These are phyloP conservation scores for Crepidotus variabilis DNA, from an alignment of 768 basidiomycete genomes.

Conservation along the genomic window DNA sequence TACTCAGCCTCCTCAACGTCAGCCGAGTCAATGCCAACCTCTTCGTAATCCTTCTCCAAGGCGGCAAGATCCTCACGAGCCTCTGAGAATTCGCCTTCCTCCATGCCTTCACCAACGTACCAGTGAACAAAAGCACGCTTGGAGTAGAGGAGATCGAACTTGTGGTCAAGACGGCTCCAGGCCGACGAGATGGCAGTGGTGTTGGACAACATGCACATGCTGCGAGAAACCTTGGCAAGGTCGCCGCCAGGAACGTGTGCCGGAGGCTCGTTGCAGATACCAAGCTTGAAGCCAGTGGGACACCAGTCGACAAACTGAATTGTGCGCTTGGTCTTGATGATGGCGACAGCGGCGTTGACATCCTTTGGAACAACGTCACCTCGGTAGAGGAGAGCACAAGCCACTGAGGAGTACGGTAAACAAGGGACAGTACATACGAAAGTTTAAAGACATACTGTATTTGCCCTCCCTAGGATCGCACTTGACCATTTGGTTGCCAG, in stretches of 20 bases:
- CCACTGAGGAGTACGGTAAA: slow-evolving; percentile 50
- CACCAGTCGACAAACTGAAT: slow-evolving; percentile 99
- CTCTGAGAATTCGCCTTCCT: slow-evolving; percentile 99
- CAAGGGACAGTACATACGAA: background rate
- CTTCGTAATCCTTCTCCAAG: slow-evolving; percentile 93
- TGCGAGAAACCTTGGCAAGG: slow-evolving; percentile 89
- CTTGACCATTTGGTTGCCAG: slow-evolving; percentile 92
- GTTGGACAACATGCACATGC: slow-evolving; percentile 96
- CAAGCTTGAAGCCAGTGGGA: slow-evolving; percentile 97
- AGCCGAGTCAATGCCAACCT: slow-evolving; percentile 77
- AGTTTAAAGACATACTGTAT: slow-evolving; percentile 67
- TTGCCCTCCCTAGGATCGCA: slow-evolving; percentile 98
- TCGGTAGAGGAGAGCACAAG: slow-evolving; percentile 88
- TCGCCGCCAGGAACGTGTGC: slow-evolving; percentile 92
- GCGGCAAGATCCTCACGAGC: slow-evolving; percentile 98
- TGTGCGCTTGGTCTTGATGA: slow-evolving; percentile 95
- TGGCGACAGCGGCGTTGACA: slow-evolving; percentile 86
- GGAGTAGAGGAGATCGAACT: slow-evolving; percentile 97
- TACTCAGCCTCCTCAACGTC: slow-evolving; percentile 71
- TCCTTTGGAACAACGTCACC: slow-evolving; percentile 98
- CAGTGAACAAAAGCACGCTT: slow-evolving; percentile 91
- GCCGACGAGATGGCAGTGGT: slow-evolving; percentile 93
- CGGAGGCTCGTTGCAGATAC: slow-evolving; percentile 96
- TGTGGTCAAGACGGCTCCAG: slow-evolving; percentile 92
- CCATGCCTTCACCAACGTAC: slow-evolving; percentile 99